Base-by-base conservation (phyloP, 371 early-diverging fungal species). In the Rhizopus stolonifer region DNA sequence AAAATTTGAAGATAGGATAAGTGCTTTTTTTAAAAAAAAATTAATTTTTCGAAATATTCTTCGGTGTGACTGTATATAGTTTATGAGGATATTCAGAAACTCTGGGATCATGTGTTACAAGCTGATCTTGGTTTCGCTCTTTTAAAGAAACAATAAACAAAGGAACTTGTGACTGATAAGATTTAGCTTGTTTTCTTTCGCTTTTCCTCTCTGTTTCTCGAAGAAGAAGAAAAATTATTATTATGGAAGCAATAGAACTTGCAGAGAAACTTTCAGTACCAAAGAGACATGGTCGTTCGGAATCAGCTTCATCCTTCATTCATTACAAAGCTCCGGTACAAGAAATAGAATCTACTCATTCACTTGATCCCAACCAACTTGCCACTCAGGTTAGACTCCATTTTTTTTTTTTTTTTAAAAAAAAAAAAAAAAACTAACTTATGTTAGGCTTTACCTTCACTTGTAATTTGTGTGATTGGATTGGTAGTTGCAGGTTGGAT, bases 401-500 rank as follows among this genome's bases (percentile, higher is more conserved):
- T 21, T n/a, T 11, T 4, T 4, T 29, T 29, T 29, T 10, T 29
- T 29, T 29, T 29, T 29, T 29, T 29, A 10, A 10, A 29, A n/a
- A 15, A 32, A 38, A 32, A 1, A 19, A 13, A 10, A 15, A 18
- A 23, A 18, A 26, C 15, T 19, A 15, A 21, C 29, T 25, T 38
- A 14, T 18, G 31, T 21, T 11, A 92, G 82, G 87, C 89, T 26
- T 64, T 88, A 40, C 89, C 92, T 3, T 88, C 90, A 5, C 61
- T 92, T 14, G 61, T 90, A 19, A 74, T 90, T 23, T 84, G 89
- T 36, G 85, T 88, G 10, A 79, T 80, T 15, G 91, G 92, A 23
- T 69, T 88, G 17, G 81, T 89, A 14, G 65, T 80, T 46, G 88
- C 92, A 23, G 92, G 92, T 1, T 85, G 83, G 79, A 64, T 90